Percentiles rank a stretch among this genome's conserved stretches.
Conservation (phyloP, 2,329 filamentous ascomycete genomes). For the Sporothrix protearum region DNA sequence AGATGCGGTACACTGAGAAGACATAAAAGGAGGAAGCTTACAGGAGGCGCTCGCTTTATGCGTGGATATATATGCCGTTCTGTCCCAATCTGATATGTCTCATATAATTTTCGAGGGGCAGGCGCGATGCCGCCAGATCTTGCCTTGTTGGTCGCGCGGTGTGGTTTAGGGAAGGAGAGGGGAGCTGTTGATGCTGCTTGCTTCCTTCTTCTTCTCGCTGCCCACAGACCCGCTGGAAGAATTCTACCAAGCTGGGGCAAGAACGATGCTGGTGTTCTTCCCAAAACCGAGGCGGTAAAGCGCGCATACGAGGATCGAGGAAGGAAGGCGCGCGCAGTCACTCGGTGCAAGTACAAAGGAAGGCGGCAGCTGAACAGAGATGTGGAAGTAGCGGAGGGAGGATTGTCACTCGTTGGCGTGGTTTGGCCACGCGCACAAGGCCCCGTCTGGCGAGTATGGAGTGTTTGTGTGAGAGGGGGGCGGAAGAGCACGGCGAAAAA, state of each 20-base stretch:
- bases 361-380: constrained; percentile 14
- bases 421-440: constrained; percentile 9
- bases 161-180: background rate
- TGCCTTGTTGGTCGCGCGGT: background rate
- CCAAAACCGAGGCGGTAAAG: constrained; percentile 12
- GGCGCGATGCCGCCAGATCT: constrained; percentile 20
- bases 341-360: background rate
- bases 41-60: background rate
- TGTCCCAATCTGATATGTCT: constrained; percentile 13
- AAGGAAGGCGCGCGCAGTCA: constrained; percentile 1
- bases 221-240: background rate
- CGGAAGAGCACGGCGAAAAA: constrained; percentile 7
- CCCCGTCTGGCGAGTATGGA: background rate
- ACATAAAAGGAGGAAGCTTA: background rate
- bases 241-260: background rate
- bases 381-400: constrained; percentile 3
- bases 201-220: background rate
- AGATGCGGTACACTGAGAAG: background rate
- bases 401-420: background rate
- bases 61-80: constrained; percentile 17
- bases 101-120: constrained; percentile 9
- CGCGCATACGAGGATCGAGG: constrained; percentile 12
- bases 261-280: background rate
- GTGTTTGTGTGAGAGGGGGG: background rate
- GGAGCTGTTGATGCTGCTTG: background rate